Evolutionary conservation across 441 rosid genomes (phyloP).

Genomic region (Monsonia emarginata): DNA sequence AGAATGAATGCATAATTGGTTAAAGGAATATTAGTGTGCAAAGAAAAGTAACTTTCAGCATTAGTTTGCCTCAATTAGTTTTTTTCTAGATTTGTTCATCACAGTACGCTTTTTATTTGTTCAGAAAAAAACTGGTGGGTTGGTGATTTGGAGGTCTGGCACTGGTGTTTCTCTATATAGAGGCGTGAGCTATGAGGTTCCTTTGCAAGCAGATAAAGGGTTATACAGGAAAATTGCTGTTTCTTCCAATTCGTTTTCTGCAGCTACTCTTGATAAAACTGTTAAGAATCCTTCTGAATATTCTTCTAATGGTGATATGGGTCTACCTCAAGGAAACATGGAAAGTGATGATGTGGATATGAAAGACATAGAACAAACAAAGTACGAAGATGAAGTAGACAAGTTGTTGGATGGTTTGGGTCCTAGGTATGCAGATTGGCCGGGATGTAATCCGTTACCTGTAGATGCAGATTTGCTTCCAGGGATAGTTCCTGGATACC

Average conservation of each 20-base stretch:
- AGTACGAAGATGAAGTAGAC: slow-evolving; percentile 68
- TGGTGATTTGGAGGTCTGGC: slow-evolving; percentile 94
- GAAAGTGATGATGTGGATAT: slow-evolving; percentile 24
- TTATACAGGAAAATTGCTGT: slow-evolving; percentile 25
- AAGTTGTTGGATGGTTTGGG: slow-evolving; percentile 64
- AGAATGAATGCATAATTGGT: not conserved
- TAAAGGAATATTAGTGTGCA: not conserved
- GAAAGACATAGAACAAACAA: slow-evolving; percentile 21
- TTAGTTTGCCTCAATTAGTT: not conserved
- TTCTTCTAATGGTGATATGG: slow-evolving; percentile 21
- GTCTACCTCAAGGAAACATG: slow-evolving; percentile 21
- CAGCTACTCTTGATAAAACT: slow-evolving; percentile 18
- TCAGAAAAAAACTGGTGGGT: slow-evolving; percentile 89
- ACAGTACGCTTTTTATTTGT: slow-evolving; percentile 1
- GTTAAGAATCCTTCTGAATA: slow-evolving; percentile 15
- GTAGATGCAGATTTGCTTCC: slow-evolving; percentile 93
- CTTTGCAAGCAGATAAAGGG: slow-evolving; percentile 35
- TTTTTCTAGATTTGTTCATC: not conserved
- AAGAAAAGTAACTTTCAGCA: not conserved
- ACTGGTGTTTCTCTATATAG: slow-evolving; percentile 64
- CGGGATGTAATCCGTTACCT: slow-evolving; percentile 67
- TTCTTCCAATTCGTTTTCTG: slow-evolving; percentile 12
- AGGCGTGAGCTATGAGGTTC: slow-evolving; percentile 54
- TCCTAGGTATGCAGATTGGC: slow-evolving; percentile 77
- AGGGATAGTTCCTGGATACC: slow-evolving; percentile 55